Base-by-base conservation (phyloP, 2,329 filamentous ascomycete species). In the Penicillium sp. region DNA sequence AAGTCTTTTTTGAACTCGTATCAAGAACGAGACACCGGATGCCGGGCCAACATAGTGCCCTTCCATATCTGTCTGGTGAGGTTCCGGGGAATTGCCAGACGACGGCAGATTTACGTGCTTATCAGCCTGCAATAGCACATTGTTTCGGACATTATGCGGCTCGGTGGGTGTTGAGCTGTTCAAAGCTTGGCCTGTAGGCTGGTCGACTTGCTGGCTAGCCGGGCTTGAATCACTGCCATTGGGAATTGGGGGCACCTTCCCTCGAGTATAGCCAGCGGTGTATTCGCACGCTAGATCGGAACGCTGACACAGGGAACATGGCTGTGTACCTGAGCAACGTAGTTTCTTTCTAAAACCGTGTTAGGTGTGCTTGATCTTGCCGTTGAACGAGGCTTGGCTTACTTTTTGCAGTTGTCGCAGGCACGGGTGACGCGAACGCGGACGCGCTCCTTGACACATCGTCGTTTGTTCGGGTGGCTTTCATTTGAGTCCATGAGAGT, bases 21-120 rank as follows among this genome's bases (percentile, higher is more conserved):
- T 60, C 30, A 66, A 41, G 41, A 65, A 66, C 7, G 64, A 66
- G 15, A 66, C 60, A 0, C 64, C 64, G 0, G 64, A 66, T 2
- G 64, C 61, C 7, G 64, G 64, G 1, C 64, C 64, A 44, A 66
- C 64, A 51, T 64, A 66, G 19, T 66, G 64, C 7, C 64, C 64
- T 23, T 66, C 64, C 62, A 65, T 58, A 30, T 66, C 64, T 9
- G 60, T 64, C 46, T 65, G 64, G 35, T 64, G 62, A 7, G 64
- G 56, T 30, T 66, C 64, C 15, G 64, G 64, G 5, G 64, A 66
- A 38, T 57, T 56, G 17, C 52, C 57, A 13, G 64, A 63, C 7
- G 55, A 56, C 21, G 58, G 46, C 17, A 53, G 31, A 17, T 60
- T 46, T 5, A 23, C 26, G 1, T 26, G 49, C 31, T 50, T 54